Percentiles rank a stretch among this genome's conserved stretches.
phyloP scores from a whole-genome alignment of 75 land plant species.

The Selaginella tamariscina region DNA sequence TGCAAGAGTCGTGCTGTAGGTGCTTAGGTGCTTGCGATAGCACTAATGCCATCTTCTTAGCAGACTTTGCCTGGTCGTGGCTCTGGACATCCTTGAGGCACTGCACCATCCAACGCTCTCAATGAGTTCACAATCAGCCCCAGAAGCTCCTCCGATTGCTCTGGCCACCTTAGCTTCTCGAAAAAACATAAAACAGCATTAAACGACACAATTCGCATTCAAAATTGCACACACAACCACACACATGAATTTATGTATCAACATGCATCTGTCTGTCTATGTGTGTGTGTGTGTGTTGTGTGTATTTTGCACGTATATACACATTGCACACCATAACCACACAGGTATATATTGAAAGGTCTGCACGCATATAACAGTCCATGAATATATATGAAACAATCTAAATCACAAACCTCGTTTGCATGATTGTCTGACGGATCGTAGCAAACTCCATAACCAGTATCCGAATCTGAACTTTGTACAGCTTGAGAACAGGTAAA shows the following conservation, averaged over 20 bases:
- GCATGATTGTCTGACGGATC: neutral
- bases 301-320: too few species aligned
- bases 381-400: neutral
- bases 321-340: too few species aligned
- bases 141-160: conserved; percentile 92
- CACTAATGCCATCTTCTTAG: conserved; percentile 73
- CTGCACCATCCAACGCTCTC: conserved; percentile 85
- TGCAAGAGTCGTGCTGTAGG: conserved; percentile 72
- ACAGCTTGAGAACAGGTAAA: neutral
- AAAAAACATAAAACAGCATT: neutral
- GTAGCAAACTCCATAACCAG: neutral
- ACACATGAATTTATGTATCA: too few species aligned
- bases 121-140: conserved; percentile 87
- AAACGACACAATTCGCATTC: too few species aligned
- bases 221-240: too few species aligned
- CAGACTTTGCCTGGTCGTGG: conserved; percentile 77
- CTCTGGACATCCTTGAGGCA: conserved; percentile 86
- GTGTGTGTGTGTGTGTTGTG: too few species aligned
- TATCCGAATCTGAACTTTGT: neutral
- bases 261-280: too few species aligned
- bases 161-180: conserved; percentile 80
- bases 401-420: neutral
- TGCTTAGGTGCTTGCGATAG: conserved; percentile 86
- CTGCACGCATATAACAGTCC: too few species aligned
- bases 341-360: too few species aligned